Percentiles rank a stretch among this genome's conserved stretches.
Evolutionary conservation across 768 basidiomycete genomes (phyloP).

Genomic region (Postia placenta): DNA sequence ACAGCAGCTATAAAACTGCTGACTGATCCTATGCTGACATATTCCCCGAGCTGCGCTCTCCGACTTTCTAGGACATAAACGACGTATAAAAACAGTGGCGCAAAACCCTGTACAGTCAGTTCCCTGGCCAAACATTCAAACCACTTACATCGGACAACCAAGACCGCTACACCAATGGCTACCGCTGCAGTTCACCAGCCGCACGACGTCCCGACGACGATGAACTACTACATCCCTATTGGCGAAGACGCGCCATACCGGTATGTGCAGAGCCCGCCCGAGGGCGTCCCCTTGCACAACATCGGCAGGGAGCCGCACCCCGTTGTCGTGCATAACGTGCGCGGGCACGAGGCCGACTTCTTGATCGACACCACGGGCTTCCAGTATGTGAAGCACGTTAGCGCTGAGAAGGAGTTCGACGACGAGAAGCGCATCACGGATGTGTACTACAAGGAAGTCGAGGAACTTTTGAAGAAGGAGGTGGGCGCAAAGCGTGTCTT

Average conservation of each 20-base stretch:
- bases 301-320: slow-evolving; percentile 13
- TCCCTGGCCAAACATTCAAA: too few species aligned
- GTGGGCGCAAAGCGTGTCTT: slow-evolving; percentile 34
- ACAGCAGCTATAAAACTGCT: too few species aligned
- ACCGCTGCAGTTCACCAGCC: slow-evolving; percentile 21
- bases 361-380: slow-evolving; percentile 36
- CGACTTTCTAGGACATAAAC: too few species aligned
- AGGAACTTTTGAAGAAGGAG: slow-evolving; percentile 32
- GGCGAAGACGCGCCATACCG: slow-evolving; percentile 26
- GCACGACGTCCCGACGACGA: slow-evolving; percentile 30
- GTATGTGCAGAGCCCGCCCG: slow-evolving; percentile 23
- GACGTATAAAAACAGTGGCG: too few species aligned
- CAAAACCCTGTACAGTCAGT: too few species aligned
- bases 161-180: too few species aligned
- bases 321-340: slow-evolving; percentile 17
- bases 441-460: slow-evolving; percentile 33
- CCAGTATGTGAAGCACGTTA: slow-evolving; percentile 27
- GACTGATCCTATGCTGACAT: too few species aligned
- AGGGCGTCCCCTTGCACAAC: slow-evolving; percentile 20
- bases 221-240: slow-evolving; percentile 30
- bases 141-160: too few species aligned
- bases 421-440: slow-evolving; percentile 29
- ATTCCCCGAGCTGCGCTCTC: too few species aligned
- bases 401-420: slow-evolving; percentile 32
- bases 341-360: slow-evolving; percentile 18